These are phyloP conservation scores for Scenedesmus sp. DNA, from an alignment of 163 green algal species.

Conservation along the genomic window DNA sequence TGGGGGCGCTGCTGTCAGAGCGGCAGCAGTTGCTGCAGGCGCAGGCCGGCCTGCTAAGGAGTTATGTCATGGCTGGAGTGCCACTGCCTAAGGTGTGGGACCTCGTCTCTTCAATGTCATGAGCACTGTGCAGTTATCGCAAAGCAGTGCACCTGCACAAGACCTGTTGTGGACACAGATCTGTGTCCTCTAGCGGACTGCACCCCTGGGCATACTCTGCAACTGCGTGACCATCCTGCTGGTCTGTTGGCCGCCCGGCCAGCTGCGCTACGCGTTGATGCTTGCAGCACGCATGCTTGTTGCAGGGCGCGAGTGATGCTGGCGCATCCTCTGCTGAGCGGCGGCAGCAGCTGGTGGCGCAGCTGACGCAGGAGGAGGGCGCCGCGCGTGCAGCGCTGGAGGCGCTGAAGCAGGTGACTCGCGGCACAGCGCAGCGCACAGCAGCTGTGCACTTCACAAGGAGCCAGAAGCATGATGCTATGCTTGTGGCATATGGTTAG, in stretches of 20 bases:
- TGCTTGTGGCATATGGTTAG: neutral
- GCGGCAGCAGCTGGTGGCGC: slow-evolving; percentile 46
- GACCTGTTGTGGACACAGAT: neutral
- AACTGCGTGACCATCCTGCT: neutral
- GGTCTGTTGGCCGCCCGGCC: neutral
- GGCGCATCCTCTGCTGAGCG: neutral
- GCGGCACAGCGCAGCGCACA: neutral
- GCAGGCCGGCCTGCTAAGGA: slow-evolving; percentile 10
- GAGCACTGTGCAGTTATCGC: neutral
- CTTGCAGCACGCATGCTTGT: neutral
- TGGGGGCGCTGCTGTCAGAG: neutral
- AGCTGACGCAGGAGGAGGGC: slow-evolving; percentile 52
- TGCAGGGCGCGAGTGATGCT: neutral
- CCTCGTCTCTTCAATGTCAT: too few species aligned
- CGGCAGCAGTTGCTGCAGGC: slow-evolving; percentile 35
- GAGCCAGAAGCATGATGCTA: neutral
- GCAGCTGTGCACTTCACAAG: neutral
- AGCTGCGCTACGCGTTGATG: neutral
- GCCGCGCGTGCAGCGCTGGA: slow-evolving; percentile 55
- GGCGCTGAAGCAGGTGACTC: slow-evolving; percentile 56
- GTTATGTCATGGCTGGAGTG: slow-evolving; percentile 29
- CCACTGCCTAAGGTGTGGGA: slow-evolving; percentile 5
- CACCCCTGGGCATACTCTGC: neutral
- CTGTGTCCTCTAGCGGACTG: neutral
- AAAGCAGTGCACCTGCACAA: neutral